A percentile compares a stretch with the other conserved stretches of the same genome.
Evolutionary conservation across 116 monocot species (phyloP).

Genomic region (Zostera marina): DNA sequence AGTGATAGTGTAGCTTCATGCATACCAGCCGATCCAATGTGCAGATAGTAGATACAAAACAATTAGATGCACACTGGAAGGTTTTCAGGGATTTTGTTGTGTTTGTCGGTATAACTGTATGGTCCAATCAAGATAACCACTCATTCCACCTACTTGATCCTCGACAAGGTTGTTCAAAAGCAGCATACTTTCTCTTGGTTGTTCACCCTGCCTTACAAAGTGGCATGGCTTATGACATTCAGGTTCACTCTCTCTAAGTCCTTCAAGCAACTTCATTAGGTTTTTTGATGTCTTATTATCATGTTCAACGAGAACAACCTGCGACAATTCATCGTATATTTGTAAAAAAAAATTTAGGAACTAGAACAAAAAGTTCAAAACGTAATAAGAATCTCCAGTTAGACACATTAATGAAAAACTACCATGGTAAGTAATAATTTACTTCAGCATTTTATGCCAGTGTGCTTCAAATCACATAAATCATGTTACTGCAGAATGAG

Average conservation of each 20-base stretch:
- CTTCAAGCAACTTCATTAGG: slow-evolving; percentile 28
- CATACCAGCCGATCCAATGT: not conserved
- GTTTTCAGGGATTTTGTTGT: slow-evolving; percentile 25
- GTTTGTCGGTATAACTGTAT: slow-evolving; percentile 67
- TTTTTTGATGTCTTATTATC: slow-evolving; percentile 43
- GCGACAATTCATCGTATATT: slow-evolving; percentile 5
- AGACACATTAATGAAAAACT: too few species aligned
- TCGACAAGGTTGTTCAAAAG: slow-evolving; percentile 62
- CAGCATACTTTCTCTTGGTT: slow-evolving; percentile 53
- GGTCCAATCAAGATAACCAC: slow-evolving; percentile 72
- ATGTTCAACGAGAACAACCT: slow-evolving; percentile 36
- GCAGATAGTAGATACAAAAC: not conserved
- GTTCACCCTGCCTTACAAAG: slow-evolving; percentile 73
- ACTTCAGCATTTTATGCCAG: too few species aligned
- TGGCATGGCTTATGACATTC: slow-evolving; percentile 44
- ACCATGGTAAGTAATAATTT: too few species aligned
- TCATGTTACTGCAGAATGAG: too few species aligned
- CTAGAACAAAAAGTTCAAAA: too few species aligned
- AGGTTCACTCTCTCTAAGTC: slow-evolving; percentile 38
- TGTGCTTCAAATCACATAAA: too few species aligned
- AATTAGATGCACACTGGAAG: not conserved
- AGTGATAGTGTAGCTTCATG: too few species aligned
- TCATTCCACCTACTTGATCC: slow-evolving; percentile 49
- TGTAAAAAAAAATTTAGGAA: too few species aligned
- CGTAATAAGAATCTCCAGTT: too few species aligned